phyloP scores from a whole-genome alignment of 2,329 filamentous ascomycete species.

The Fusarium xyrophilum region DNA sequence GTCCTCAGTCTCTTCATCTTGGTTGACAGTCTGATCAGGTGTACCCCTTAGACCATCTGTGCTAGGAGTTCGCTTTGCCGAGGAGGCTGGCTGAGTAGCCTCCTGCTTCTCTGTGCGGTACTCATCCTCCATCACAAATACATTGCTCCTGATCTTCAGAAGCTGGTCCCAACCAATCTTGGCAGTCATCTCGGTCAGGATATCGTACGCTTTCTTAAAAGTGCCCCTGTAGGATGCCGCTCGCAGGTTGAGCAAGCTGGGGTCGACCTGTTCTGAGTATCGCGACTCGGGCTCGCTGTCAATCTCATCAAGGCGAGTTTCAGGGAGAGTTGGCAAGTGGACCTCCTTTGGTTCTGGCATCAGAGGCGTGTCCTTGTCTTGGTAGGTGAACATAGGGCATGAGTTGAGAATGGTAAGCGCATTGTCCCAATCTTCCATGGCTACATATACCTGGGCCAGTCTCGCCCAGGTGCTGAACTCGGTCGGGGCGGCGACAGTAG shows the following conservation, averaged over 20 bases:
- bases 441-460: conserved; percentile 90
- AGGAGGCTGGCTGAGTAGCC: conserved; percentile 53
- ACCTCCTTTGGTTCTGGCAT: conserved; percentile 94
- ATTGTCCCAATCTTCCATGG: conserved; percentile 95
- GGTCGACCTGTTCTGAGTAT: conserved; percentile 85
- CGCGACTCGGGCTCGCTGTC: conserved; percentile 86
- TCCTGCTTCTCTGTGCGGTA: conserved; percentile 88
- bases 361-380: conserved; percentile 93
- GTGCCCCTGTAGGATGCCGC: conserved; percentile 93
- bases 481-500: conserved; percentile 92
- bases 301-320: conserved; percentile 93
- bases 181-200: conserved; percentile 93
- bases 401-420: conserved; percentile 95
- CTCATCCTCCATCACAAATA: conserved; percentile 99
- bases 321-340: conserved; percentile 82
- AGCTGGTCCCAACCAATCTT: conserved; percentile 98
- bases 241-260: conserved; percentile 82
- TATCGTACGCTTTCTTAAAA: conserved; percentile 91
- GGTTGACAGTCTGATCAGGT: conserved; percentile 64
- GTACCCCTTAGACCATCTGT: conserved; percentile 78
- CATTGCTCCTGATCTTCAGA: conserved; percentile 90
- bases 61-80: conserved; percentile 74
- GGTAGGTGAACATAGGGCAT: conserved; percentile 99
- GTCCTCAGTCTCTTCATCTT: conserved; percentile 49
- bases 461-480: conserved; percentile 98